Base-by-base conservation (phyloP, 768 basidiomycete species). In the Russula compacta region DNA sequence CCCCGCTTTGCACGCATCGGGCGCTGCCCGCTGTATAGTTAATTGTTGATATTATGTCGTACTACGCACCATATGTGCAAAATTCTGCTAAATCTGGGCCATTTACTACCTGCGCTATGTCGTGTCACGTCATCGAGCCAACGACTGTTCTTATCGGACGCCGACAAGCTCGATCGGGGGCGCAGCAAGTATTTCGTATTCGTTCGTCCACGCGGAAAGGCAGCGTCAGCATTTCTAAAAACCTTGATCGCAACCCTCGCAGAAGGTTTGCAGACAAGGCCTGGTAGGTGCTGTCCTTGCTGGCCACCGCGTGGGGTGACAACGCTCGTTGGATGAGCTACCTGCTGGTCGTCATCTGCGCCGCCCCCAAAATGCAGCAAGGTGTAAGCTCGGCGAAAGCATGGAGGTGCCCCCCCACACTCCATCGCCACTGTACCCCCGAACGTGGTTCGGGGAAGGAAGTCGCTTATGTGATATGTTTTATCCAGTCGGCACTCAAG, bases 1-100 rank as follows among this genome's bases (percentile, higher is more conserved):
- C 48, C 38, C 33, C 29, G 48, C 48, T 58, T 46, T 52, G 40
- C 35, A 48, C 44, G 15, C 38, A 17, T 47, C 14, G 46, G 44
- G 44, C 39, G 46, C 42, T 60, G 46, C 32, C 44, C 19, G 55
- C 19, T 62, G 56, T 53, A 53, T 58, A 47, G 42, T 57, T 32
- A 35, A 15, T 61, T 29, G 33, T 2, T 57, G 55, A 32, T 39
- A 24, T 43, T 51, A 56, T 57, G 56, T 58, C 56, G 43, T 35
- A 35, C 48, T 11, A 57, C 56, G 33, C 55, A 11, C 53, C 39
- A 39, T 56, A 48, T 51, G 32, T 35, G 56, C 55, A 57, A 42
- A 19, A 35, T 24, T 38, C 24, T 32, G 50, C 52, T 58, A 32
- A 33, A 44, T 36, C 35, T 32, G 29, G 48, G 11, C 35, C 49